phyloP scores from a whole-genome alignment of 129 eudicot species.

The Tagetes patula region DNA sequence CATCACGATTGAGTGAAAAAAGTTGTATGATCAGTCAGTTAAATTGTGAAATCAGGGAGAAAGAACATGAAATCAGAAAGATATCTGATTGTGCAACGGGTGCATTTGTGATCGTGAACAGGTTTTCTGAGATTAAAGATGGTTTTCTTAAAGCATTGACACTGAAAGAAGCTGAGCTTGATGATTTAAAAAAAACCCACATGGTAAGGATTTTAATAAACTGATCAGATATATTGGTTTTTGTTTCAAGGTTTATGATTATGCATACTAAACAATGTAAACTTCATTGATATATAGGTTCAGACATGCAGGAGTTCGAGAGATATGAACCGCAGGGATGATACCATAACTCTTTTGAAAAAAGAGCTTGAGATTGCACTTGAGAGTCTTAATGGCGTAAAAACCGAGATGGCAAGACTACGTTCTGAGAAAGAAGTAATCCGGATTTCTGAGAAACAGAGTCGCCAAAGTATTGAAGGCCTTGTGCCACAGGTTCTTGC shows the following conservation, averaged over 20 bases:
- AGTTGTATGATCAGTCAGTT: slow-evolving; percentile 35
- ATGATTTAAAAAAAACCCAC: slow-evolving; percentile 33
- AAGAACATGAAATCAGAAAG: slow-evolving; percentile 42
- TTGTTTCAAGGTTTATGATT: slow-evolving; percentile 6
- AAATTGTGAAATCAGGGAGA: slow-evolving; percentile 35
- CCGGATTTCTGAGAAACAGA: slow-evolving; percentile 45
- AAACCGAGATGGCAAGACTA: slow-evolving; percentile 56
- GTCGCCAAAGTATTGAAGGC: slow-evolving; percentile 39
- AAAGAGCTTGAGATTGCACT: slow-evolving; percentile 81
- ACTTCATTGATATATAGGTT: slow-evolving; percentile 34
- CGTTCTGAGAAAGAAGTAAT: slow-evolving; percentile 50
- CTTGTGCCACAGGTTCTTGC: slow-evolving; percentile 43
- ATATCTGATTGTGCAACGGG: slow-evolving; percentile 65
- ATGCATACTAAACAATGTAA: slow-evolving; percentile 17
- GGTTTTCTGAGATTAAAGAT: slow-evolving; percentile 68
- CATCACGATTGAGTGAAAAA: slow-evolving; percentile 49
- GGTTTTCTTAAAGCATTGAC: slow-evolving; percentile 35
- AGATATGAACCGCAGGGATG: slow-evolving; percentile 41
- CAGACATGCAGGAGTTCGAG: slow-evolving; percentile 54
- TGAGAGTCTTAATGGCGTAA: slow-evolving; percentile 69
- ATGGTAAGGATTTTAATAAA: slow-evolving; percentile 26
- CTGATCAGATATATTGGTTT: slow-evolving; percentile 12
- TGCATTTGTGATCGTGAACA: slow-evolving; percentile 67
- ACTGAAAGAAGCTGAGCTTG: slow-evolving; percentile 45
- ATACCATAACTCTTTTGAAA: slow-evolving; percentile 56